Evolutionary conservation across 169 alveolate genomes (phyloP).

Genomic region (Perkinsus chesapeaki): DNA sequence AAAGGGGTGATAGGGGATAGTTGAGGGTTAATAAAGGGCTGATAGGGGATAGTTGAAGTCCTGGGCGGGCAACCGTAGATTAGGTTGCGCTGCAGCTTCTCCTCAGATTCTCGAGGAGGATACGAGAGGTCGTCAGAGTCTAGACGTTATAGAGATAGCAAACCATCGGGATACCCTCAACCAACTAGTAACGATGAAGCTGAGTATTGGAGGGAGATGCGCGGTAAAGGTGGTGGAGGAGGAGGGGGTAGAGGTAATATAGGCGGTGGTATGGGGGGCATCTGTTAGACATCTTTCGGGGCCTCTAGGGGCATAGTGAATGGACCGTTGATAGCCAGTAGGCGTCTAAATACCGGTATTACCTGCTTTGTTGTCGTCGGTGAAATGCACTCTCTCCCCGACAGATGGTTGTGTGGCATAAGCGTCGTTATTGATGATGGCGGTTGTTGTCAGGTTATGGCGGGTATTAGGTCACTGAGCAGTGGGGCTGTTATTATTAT

Average conservation of each 20-base stretch:
- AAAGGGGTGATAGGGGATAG: neutral
- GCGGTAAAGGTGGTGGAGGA: neutral
- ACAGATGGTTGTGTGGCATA: neutral
- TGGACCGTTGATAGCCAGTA: no score
- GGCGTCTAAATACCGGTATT: no score
- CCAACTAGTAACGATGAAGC: neutral
- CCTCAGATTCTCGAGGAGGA: neutral
- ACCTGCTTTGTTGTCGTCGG: no score
- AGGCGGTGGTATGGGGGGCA: neutral
- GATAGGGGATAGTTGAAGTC: neutral
- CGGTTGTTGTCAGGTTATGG: neutral
- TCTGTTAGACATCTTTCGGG: no score
- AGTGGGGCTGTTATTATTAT: neutral
- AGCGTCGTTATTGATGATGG: neutral
- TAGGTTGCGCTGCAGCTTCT: neutral
- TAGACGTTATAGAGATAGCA: neutral
- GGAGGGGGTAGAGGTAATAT: neutral
- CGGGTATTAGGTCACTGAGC: neutral
- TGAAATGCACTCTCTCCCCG: no score
- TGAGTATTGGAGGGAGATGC: neutral
- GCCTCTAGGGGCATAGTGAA: no score
- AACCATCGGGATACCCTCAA: neutral
- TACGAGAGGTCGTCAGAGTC: neutral
- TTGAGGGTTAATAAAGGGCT: neutral
- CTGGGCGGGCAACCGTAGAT: neutral